Evolutionary conservation across 164 flowering plant genomes (phyloP), one percentile per base, ranked within the genome.

Genomic region (Chimonanthus salicifolius): DNA sequence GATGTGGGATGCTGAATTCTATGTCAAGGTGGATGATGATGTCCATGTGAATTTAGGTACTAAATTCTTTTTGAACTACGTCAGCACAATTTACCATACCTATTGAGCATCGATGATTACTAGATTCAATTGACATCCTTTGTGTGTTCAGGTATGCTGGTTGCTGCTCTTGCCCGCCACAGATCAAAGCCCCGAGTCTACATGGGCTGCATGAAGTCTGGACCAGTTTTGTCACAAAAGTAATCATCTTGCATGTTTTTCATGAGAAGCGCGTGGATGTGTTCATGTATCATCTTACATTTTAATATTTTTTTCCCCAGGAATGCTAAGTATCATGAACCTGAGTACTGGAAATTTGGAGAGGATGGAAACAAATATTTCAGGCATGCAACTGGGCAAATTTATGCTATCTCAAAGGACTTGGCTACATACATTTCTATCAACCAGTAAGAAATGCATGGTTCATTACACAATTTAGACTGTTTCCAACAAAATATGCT

Each of bases 151-250:
- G 98, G 97, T 77, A 85, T 86, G 88, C 82, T 94, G 13, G 97
- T 89, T 48, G 76, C 91, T 48, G 91, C 92, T 68, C 95, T 94
- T 71, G 89, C 91, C 48, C 94, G 85, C 47, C 94, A 91, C 74
- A 89, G 90, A 18, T 81, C 95, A 63, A 94, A 94, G 78, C 97
- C 97, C 16, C 84, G 98, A 78, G 85, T 91, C 20, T 94, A 94
- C 78, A 85, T 94, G 62, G 98, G 97, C 33, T 92, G 98, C 77
- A 94, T 94, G 98, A 94, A 94, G 80, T 94, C 97, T 78, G 98
- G 97, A 76, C 98, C 97, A 49, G 97, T 94, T 80, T 92, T 94
- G 76, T 54, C 93, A 50, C 89, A 84, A 72, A 92, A 88, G 98
- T 92, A 94, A 82, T 20, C 48, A 72, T 77, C 50, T n/a, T 66